phyloP scores from a whole-genome alignment of 352 stramenopile genomes.

The Elongisporangium anandrum region DNA sequence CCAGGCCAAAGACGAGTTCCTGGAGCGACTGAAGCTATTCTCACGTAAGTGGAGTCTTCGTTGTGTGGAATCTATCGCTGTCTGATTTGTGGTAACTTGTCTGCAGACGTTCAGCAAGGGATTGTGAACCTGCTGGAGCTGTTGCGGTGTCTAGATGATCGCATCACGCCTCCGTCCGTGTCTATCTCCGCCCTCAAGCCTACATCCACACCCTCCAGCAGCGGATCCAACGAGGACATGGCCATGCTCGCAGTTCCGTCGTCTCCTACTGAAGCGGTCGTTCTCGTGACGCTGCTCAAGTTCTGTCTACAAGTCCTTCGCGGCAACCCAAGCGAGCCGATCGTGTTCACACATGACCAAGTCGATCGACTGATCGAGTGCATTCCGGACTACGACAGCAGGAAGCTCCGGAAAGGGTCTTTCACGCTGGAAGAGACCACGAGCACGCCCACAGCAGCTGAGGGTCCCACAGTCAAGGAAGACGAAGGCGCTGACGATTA shows the following conservation, averaged over 20 bases:
- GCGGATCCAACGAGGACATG: not conserved
- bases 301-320: conserved; percentile 10
- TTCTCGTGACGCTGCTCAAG: conserved; percentile 4
- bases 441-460: not conserved
- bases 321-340: conserved; percentile 2
- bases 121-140: conserved; percentile 52
- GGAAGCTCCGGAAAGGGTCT: not conserved
- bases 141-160: conserved; percentile 46
- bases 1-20: conserved; percentile 31
- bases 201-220: not conserved
- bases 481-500: conserved; percentile 16
- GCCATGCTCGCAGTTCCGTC: not conserved
- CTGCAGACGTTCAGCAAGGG: conserved; percentile 45
- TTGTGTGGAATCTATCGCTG: conserved; percentile 7
- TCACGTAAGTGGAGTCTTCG: conserved; percentile 52
- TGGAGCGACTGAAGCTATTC: conserved; percentile 45
- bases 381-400: conserved; percentile 15
- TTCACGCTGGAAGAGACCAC: not conserved
- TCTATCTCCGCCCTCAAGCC: not conserved
- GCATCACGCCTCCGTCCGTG: conserved; percentile 6
- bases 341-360: conserved; percentile 21
- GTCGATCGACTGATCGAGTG: conserved; percentile 29
- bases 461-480: not conserved
- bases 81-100: not conserved
- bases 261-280: not conserved